Conservation (phyloP, 2,329 filamentous ascomycete genomes). For the Trichophyton verrucosum region DNA sequence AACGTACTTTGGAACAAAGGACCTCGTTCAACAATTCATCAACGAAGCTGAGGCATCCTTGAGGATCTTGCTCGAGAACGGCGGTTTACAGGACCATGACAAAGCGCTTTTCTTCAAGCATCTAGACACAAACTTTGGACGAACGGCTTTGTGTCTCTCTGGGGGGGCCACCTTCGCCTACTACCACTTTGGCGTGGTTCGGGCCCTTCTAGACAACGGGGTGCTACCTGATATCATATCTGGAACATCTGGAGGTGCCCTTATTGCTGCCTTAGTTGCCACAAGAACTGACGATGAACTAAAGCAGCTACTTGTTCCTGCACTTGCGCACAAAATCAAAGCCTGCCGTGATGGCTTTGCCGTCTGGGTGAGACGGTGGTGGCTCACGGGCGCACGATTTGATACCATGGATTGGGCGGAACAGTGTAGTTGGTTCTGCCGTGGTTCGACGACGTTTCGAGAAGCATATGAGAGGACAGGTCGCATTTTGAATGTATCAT, state of each 20-base stretch:
- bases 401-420: conserved; percentile 86
- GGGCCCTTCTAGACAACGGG: conserved; percentile 73
- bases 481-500: conserved; percentile 87
- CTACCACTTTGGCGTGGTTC: conserved; percentile 89
- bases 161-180: conserved; percentile 92
- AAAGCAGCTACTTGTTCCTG: conserved; percentile 70
- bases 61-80: conserved; percentile 54
- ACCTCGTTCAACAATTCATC: conserved; percentile 77
- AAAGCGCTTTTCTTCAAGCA: conserved; percentile 80
- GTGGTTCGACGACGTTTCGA: conserved; percentile 82
- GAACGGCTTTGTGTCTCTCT: conserved; percentile 83
- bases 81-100: conserved; percentile 54
- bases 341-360: conserved; percentile 68
- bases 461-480: conserved; percentile 92
- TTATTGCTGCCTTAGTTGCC: conserved; percentile 75
- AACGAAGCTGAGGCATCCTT: conserved; percentile 55
- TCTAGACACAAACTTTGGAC: conserved; percentile 77
- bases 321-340: conserved; percentile 70
- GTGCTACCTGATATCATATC: conserved; percentile 89
- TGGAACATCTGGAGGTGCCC: conserved; percentile 84
- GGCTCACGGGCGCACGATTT: conserved; percentile 82
- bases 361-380: conserved; percentile 75
- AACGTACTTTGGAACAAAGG: conserved; percentile 96
- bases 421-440: conserved; percentile 77
- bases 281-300: conserved; percentile 89